Conservation (phyloP, 257 asterid species). For the Handroanthus guayacan region DNA sequence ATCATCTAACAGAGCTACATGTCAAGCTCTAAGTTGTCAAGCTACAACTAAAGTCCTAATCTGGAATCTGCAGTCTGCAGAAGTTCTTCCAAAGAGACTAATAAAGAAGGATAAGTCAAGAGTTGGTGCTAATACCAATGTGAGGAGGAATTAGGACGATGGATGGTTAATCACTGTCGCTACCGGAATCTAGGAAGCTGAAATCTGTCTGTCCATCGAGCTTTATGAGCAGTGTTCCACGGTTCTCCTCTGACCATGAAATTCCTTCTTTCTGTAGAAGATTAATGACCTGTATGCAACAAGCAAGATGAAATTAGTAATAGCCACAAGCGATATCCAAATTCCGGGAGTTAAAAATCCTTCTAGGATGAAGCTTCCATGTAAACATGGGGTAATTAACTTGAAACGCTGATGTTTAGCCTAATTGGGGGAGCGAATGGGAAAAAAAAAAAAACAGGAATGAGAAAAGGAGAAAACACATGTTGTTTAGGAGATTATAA, state of each 20-base stretch:
- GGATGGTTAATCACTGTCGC: constrained; percentile 61
- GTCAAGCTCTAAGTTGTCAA: too few species aligned
- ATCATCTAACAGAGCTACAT: too few species aligned
- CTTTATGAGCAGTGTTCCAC: constrained; percentile 76
- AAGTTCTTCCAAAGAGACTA: constrained; percentile 4
- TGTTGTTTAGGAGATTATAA: too few species aligned
- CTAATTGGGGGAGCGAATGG: too few species aligned
- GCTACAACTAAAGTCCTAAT: neutral
- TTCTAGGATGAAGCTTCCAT: too few species aligned
- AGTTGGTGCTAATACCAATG: constrained; percentile 4
- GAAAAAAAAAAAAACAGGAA: too few species aligned
- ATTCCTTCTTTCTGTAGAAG: constrained; percentile 78
- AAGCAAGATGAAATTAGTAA: constrained; percentile 4
- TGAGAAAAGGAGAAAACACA: too few species aligned
- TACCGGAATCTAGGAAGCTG: constrained; percentile 70
- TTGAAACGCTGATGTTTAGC: too few species aligned
- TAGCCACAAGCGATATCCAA: neutral
- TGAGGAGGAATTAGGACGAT: constrained; percentile 10
- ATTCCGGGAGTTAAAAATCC: neutral
- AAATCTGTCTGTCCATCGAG: constrained; percentile 70
- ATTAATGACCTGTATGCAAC: constrained; percentile 59
- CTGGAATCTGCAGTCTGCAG: neutral
- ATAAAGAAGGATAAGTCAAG: constrained; percentile 22
- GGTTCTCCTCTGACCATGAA: constrained; percentile 77
- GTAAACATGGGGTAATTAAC: too few species aligned